Evolutionary conservation across 2,329 filamentous ascomycete species (phyloP), one percentile per base, ranked within the genome.

Genomic region (Arthrobotrys musiformis): DNA sequence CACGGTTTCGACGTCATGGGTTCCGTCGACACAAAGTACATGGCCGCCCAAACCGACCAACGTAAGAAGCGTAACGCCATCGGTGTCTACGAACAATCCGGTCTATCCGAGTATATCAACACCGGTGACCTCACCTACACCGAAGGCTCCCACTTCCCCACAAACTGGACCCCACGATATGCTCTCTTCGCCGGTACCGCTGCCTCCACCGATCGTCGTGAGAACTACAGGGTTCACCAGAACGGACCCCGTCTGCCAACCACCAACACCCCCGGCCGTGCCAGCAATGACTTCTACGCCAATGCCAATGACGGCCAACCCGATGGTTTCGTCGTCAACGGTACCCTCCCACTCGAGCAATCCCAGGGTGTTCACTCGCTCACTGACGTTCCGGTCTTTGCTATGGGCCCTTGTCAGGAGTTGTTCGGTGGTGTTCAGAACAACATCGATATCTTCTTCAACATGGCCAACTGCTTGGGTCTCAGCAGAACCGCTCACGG

Each of bases 1-100:
- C 93, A 96, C 84, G 93, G 93, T 68, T 96, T 96, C 82, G 93
- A 94, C 80, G 93, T 96, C 80, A 94, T 91, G 82, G 93, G 93
- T 79, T 90, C 87, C 79, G 92, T 93, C 56, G 93, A 96, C 82
- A 95, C 92, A 17, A 86, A 91, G 82, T 95, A 94, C 84, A 86
- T 94, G 54, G 85, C 88, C 15, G 87, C 88, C 2, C 88, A 93
- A 80, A 84, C 86, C 5, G 86, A 87, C 17, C 89, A 92, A 82
- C 90, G 93, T 80, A 85, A 88, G 81, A 94, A 93, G 87, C 91
- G 93, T 80, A 86, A 87, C 60, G 92, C 93, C 42, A 86, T 95
- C 61, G 92, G 92, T 72, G 86, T 87, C 30, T 95, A 96, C 85
- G 85, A 89, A 79, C 86, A 90, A 81, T 92, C 92, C 0, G 93